Evolutionary conservation across 176 grass and related monocot species (phyloP).

Genomic region (Avena sativa): DNA sequence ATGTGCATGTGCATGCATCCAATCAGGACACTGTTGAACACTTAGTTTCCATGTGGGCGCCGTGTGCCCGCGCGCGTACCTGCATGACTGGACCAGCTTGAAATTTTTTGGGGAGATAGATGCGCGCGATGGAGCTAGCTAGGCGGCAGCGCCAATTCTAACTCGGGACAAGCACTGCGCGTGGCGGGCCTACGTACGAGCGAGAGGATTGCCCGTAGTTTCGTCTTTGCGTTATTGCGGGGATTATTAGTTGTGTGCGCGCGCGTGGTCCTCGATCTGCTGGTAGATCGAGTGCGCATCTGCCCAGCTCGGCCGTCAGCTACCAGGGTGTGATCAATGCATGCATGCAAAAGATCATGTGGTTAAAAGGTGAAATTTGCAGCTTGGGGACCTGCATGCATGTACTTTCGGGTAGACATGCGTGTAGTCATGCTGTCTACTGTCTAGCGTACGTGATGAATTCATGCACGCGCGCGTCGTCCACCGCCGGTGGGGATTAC

Average conservation of each 20-base stretch:
- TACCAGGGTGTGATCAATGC: background rate
- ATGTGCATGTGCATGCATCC: background rate
- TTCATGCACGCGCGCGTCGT: background rate
- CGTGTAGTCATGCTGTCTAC: background rate
- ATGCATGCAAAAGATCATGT: constrained; percentile 7
- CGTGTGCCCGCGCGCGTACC: background rate
- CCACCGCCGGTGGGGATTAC: background rate
- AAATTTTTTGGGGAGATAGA: background rate
- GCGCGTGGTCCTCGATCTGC: constrained; percentile 42
- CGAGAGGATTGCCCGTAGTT: constrained; percentile 28
- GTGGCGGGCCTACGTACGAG: constrained; percentile 34
- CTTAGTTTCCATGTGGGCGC: constrained; percentile 41
- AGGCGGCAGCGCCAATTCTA: constrained; percentile 20
- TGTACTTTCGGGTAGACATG: constrained; percentile 36
- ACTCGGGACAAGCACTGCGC: constrained; percentile 47
- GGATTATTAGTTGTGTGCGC: constrained; percentile 22
- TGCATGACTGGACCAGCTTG: constrained; percentile 21
- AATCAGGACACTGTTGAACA: constrained; percentile 26
- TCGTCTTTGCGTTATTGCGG: constrained; percentile 9
- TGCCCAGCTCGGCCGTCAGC: background rate
- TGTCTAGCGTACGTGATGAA: background rate
- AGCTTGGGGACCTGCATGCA: constrained; percentile 7
- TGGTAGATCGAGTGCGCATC: background rate
- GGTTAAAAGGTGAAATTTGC: constrained; percentile 37
- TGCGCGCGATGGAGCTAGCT: no score